Evolutionary conservation across 2,329 filamentous ascomycete genomes (phyloP).

Genomic region (Cryoendolithus antarcticus): DNA sequence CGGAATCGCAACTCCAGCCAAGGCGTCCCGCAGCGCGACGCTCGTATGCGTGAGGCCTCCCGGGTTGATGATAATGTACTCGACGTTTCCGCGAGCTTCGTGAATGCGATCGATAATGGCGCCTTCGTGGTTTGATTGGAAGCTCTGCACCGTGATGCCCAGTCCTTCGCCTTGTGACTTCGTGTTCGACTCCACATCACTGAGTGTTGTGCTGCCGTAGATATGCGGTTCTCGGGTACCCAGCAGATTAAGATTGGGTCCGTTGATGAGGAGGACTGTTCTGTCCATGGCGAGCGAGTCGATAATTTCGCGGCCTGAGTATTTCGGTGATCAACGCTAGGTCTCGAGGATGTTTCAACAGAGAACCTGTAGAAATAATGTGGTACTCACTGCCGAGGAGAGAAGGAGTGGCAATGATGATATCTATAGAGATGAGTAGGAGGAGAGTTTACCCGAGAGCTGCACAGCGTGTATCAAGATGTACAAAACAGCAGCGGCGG

Average conservation of each 20-base stretch:
- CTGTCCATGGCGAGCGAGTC: slow-evolving; percentile 17
- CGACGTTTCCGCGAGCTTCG: slow-evolving; percentile 44
- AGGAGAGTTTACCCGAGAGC: too few species aligned
- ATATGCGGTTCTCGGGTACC: slow-evolving; percentile 61
- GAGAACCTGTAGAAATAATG: too few species aligned
- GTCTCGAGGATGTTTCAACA: too few species aligned
- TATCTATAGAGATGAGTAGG: too few species aligned
- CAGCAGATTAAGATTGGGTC: slow-evolving; percentile 72
- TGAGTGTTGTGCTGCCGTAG: slow-evolving; percentile 58
- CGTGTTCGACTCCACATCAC: slow-evolving; percentile 44
- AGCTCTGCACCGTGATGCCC: slow-evolving; percentile 41
- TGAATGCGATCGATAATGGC: slow-evolving; percentile 64
- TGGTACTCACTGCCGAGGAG: too few species aligned
- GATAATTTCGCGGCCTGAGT: too few species aligned
- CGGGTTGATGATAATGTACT: slow-evolving; percentile 64
- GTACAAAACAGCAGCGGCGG: too few species aligned
- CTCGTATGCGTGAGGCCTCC: slow-evolving; percentile 66
- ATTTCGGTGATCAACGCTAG: too few species aligned
- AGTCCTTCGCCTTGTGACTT: slow-evolving; percentile 38
- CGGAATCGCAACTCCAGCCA: slow-evolving; percentile 55
- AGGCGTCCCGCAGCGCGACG: slow-evolving; percentile 62
- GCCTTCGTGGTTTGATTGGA: slow-evolving; percentile 71
- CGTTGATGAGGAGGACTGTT: slow-evolving; percentile 60
- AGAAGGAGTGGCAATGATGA: too few species aligned
- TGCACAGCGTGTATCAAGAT: too few species aligned